Base-by-base conservation (phyloP, 192 early-diverging fungal genomes). In the Coemansia sp. region DNA sequence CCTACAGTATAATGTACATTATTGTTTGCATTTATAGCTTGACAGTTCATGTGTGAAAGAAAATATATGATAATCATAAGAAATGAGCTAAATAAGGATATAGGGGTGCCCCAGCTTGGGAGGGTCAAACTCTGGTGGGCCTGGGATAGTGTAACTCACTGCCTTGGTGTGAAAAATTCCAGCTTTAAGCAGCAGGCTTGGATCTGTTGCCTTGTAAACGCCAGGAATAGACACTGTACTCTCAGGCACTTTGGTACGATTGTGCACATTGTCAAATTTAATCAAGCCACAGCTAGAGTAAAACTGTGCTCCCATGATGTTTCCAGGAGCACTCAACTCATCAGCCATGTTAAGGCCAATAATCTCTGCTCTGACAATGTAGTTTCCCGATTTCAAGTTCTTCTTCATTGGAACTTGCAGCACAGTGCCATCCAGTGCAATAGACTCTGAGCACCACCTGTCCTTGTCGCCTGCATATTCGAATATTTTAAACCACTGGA, bases 281-380 rank as follows among this genome's bases (percentile, higher is more conserved):
- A 58, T 35, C 35, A 58, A 22, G 1, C 56, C 56, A 38, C 56
- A 58, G 35, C 20, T 58, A 2, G 56, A 32, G 9, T 37, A 58
- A 6, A 37, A 58, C 56, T 58, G 56, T 20, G 56, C 56, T 22
- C 56, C 56, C 32, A 38, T 38, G 17, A 9, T 37, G 7, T 8
- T 38, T 32, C 35, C 35, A 37, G 17, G 7, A 3, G 4, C 12
- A n/a, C n/a, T 19, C 3, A 19, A 2, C 0, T 2, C 56, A 22
- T 58, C 35, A 20, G 56, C 56, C 56, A 58, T 58, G 19, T 58
- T 58, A 0, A 58, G 35, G 4, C 56, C 56, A 58, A 58, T 58
- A 8, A 58, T 20, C 12, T 58, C 56, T 2, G 56, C 32, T 38
- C 56, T 58, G 19, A 58, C 31, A 38, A 58, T 37, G 20, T 58